A percentile compares a stretch with the other conserved stretches of the same genome.
Conservation (phyloP, 345 rosid genomes). For the Camelina sativa region DNA sequence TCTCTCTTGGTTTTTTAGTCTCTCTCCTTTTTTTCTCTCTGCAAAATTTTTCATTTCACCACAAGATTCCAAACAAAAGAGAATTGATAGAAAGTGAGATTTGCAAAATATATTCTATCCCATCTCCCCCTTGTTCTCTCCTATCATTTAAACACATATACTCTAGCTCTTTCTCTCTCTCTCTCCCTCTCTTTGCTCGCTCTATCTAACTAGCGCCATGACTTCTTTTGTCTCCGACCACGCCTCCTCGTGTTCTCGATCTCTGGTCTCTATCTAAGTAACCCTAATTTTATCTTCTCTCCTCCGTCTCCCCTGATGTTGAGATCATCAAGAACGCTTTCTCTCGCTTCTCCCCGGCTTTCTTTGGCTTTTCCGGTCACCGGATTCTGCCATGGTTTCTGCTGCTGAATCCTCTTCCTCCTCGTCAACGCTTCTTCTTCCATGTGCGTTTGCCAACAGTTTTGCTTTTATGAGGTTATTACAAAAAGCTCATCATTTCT, state of each 20-base stretch:
- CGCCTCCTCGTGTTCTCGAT: constrained; percentile 8
- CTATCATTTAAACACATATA: constrained; percentile 25
- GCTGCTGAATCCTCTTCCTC: constrained; percentile 48
- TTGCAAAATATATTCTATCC: constrained; percentile 41
- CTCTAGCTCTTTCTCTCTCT: not conserved
- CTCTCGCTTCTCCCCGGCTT: constrained; percentile 26
- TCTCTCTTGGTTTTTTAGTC: constrained; percentile 42
- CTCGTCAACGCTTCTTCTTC: constrained; percentile 35
- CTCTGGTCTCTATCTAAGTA: constrained; percentile 28
- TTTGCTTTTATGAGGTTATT: constrained; percentile 57
- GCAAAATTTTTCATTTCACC: constrained; percentile 57
- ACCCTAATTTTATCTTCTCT: constrained; percentile 36
- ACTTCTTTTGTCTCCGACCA: constrained; percentile 39
- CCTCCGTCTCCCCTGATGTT: constrained; percentile 42
- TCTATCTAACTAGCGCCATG: constrained; percentile 23
- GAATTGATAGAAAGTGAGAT: constrained; percentile 88
- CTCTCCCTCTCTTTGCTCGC: not conserved
- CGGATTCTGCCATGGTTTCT: constrained; percentile 77
- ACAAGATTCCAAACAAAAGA: constrained; percentile 86
- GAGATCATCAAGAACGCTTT: constrained; percentile 38
- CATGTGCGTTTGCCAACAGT: constrained; percentile 49
- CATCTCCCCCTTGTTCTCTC: constrained; percentile 20
- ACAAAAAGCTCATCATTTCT: constrained; percentile 52
- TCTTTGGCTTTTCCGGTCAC: constrained; percentile 46
- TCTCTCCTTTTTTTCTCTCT: constrained; percentile 28